Evolutionary conservation across 257 asterid genomes (phyloP), one percentile per base, ranked within the genome.

Genomic region (Solanum boliviense): DNA sequence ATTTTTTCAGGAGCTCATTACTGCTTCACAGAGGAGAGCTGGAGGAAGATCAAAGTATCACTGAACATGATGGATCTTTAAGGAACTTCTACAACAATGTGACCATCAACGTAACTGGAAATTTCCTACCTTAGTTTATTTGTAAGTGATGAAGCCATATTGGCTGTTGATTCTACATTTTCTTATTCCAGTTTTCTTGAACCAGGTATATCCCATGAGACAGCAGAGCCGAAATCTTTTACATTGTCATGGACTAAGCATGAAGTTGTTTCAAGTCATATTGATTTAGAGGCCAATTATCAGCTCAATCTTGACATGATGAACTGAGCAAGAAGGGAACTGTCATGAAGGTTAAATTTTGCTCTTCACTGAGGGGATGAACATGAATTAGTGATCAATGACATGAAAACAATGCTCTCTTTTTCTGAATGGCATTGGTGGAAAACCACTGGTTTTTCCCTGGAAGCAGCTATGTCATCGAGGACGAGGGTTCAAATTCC

Each of bases 251-350:
- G 85, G 84, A 25, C 65, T 46, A 27, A 44, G 65, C 85, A 79
- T 44, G 85, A 44, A 8, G 38, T 25, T 25, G 84, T 41, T 78
- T 71, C 6, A 39, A 15, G 58, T n/a, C 84, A 16, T 52, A 52
- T 16, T 79, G n/a, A 25, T 79, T 44, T 46, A 16, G 85, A 79
- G 85, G 27, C 25, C 85, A 79, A 46, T 48, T 44, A 41, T 44
- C 58, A 79, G 84, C 67, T 91, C 90, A 89, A 72, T 81, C 86
- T 82, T 83, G 52, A 60, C 92, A 89, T 73, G 88, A 89, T 86
- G 87, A 89, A 85, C 38, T 85, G 74, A 89, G 89, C 89, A 91
- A 89, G 88, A 89, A 58, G 39, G 67, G 39, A 18, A 79, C 39
- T 41, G 38, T 27, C 65, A 46, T 79, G 67, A 79, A 41, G 67